Evolutionary conservation across 176 grass and related monocot genomes (phyloP), one percentile per base, ranked within the genome.

Genomic region (Avena sativa): DNA sequence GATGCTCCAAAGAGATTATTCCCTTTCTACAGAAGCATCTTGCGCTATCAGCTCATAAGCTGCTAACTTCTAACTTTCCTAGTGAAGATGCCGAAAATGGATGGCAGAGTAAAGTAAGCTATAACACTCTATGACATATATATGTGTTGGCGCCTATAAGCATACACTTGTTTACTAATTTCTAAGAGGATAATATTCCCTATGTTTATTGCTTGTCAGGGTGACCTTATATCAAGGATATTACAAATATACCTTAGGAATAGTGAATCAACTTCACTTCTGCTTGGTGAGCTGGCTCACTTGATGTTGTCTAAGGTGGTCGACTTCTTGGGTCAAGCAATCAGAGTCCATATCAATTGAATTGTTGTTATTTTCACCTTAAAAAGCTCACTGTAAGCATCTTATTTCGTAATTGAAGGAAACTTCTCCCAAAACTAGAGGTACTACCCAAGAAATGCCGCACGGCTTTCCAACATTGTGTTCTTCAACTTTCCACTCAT

Each of bases 171-270:
- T 68, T 78, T 52, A 52, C 62, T 69, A 46, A 56, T 58, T 90
- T 67, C 65, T 86, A 79, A 84, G 26, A 56, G 59, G 38, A 64
- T 84, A 79, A 84, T 30, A 56, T 67, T 28, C 53, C 50, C 30
- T 16, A 8, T 81, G 57, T 79, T 55, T 90, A 43, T 88, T 81
- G 17, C 59, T 58, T 62, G 71, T 62, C 87, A 97, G 93, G 89
- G 91, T 73, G 87, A 93, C 61, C 81, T 91, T 84, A 88, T 97
- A 92, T 89, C 89, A 66, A 97, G 86, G 89, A 90, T 91, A 93
- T 87, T 97, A 74, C 89, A 92, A 88, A 93, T 90, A 88, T 95
- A 95, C 89, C 79, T 97, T 10, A 91, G 83, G 78, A 95, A 95
- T 78, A 92, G 87, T 78, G 91, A 97, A 21, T 93, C 91, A 6